Percentiles rank a stretch among this genome's conserved stretches.
These are phyloP conservation scores for Puccinia polysora DNA, from an alignment of 1,284 basidiomycete genomes.

Conservation along the genomic window DNA sequence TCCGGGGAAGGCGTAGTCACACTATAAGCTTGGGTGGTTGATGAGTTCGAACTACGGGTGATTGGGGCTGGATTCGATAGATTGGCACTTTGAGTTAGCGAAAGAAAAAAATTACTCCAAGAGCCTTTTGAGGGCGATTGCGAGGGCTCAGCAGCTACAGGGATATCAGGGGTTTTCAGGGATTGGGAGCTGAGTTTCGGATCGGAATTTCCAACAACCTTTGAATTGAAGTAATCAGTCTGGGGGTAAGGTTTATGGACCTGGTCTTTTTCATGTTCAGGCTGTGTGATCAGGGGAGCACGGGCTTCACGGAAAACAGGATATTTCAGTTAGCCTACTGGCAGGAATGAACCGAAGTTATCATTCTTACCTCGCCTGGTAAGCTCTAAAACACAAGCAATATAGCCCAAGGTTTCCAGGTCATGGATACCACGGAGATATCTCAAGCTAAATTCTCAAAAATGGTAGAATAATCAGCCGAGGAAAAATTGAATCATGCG, in stretches of 20 bases:
- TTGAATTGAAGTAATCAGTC: slow-evolving; percentile 40
- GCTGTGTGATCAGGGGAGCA: neutral
- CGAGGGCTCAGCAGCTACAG: slow-evolving; percentile 9
- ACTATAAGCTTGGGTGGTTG: slow-evolving; percentile 4
- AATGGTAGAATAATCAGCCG: neutral
- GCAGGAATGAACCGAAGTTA: neutral
- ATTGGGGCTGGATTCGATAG: slow-evolving; percentile 9
- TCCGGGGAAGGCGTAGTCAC: slow-evolving; percentile 19
- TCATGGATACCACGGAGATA: slow-evolving; percentile 34
- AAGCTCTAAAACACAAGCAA: slow-evolving; percentile 37
- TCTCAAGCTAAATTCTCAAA: slow-evolving; percentile 1
- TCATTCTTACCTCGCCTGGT: slow-evolving; percentile 24
- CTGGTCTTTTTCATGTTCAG: neutral
- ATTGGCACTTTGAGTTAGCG: slow-evolving; percentile 20
- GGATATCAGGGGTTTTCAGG: slow-evolving; percentile 4
- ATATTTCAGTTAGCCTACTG: neutral
- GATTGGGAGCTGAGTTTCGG: neutral
- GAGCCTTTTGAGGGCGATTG: slow-evolving; percentile 38
- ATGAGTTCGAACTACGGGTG: neutral
- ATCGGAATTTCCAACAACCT: neutral
- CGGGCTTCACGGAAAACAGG: neutral
- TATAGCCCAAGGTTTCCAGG: slow-evolving; percentile 39
- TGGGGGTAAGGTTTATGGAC: neutral
- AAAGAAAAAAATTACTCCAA: slow-evolving; percentile 39
- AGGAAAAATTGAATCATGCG: neutral